These are phyloP conservation scores for Brettanomyces nanus DNA, from an alignment of 805 yeast species.

Conservation along the genomic window DNA sequence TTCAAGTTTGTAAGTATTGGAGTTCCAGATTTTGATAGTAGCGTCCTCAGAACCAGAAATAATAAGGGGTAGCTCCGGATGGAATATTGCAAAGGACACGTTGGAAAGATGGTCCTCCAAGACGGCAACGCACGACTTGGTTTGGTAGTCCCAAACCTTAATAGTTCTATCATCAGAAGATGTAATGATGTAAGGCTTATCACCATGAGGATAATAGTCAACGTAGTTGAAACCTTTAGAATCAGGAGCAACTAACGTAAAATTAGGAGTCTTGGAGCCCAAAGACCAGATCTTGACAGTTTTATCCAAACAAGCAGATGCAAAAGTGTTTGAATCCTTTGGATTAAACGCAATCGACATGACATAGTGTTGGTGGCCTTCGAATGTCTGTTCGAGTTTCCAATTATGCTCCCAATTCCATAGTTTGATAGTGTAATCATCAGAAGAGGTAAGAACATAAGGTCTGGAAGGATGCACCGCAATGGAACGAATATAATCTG, in stretches of 20 bases:
- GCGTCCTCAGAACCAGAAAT: slow-evolving; percentile 97
- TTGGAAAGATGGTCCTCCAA: slow-evolving; percentile 90
- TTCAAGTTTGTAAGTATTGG: slow-evolving; percentile 89
- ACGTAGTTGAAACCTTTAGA: slow-evolving; percentile 92
- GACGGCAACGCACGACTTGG: slow-evolving; percentile 90
- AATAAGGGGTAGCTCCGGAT: slow-evolving; percentile 92
- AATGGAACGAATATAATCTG: slow-evolving; percentile 88
- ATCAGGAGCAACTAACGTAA: slow-evolving; percentile 85
- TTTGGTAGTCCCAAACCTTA: slow-evolving; percentile 94
- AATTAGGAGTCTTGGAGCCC: slow-evolving; percentile 81
- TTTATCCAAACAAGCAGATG: slow-evolving; percentile 92
- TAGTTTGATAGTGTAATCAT: slow-evolving; percentile 82
- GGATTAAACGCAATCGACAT: slow-evolving; percentile 95
- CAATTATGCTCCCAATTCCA: slow-evolving; percentile 98
- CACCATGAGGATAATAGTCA: slow-evolving; percentile 94
- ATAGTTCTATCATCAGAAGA: slow-evolving; percentile 86
- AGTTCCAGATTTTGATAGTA: slow-evolving; percentile 88
- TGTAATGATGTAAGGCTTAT: slow-evolving; percentile 91
- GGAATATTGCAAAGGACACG: slow-evolving; percentile 95
- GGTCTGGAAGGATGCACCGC: slow-evolving; percentile 95
- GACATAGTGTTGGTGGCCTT: slow-evolving; percentile 93
- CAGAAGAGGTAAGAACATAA: slow-evolving; percentile 79
- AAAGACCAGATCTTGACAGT: slow-evolving; percentile 96
- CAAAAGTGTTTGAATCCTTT: slow-evolving; percentile 95
- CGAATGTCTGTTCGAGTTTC: slow-evolving; percentile 83